A percentile compares a stretch with the other conserved stretches of the same genome.
phyloP scores from a whole-genome alignment of 2,329 filamentous ascomycete genomes.

The Aspergillus viridinutans region DNA sequence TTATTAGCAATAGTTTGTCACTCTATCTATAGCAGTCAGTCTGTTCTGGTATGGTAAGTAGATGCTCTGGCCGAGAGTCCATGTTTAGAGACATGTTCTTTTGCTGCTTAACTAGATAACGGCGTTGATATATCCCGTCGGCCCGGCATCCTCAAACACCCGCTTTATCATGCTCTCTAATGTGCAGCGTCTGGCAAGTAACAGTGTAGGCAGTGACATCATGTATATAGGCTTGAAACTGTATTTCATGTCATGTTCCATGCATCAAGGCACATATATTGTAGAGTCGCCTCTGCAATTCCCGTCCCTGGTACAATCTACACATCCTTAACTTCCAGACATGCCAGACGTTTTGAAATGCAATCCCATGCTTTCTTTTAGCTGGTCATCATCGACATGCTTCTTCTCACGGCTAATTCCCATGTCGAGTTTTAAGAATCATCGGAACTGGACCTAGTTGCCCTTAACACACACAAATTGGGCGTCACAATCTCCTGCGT shows the following conservation, averaged over 20 bases:
- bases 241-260: neutral
- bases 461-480: too few species aligned
- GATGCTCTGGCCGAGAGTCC: neutral
- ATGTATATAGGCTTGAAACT: neutral
- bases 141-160: neutral
- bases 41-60: neutral
- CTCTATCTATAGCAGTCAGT: neutral
- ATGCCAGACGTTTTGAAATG: neutral
- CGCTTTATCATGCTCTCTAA: neutral
- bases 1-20: neutral
- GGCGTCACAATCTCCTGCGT: too few species aligned
- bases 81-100: neutral
- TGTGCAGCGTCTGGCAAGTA: neutral
- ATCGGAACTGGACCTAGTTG: too few species aligned
- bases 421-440: too few species aligned
- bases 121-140: neutral
- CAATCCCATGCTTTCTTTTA: neutral
- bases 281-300: neutral
- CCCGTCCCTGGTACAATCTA: neutral
- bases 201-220: neutral
- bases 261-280: neutral
- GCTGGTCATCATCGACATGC: neutral
- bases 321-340: neutral
- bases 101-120: too few species aligned
- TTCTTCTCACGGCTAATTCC: too few species aligned